These are phyloP conservation scores for Dioscorea zingiberensis DNA, from an alignment of 106 monocot species.

Conservation along the genomic window DNA sequence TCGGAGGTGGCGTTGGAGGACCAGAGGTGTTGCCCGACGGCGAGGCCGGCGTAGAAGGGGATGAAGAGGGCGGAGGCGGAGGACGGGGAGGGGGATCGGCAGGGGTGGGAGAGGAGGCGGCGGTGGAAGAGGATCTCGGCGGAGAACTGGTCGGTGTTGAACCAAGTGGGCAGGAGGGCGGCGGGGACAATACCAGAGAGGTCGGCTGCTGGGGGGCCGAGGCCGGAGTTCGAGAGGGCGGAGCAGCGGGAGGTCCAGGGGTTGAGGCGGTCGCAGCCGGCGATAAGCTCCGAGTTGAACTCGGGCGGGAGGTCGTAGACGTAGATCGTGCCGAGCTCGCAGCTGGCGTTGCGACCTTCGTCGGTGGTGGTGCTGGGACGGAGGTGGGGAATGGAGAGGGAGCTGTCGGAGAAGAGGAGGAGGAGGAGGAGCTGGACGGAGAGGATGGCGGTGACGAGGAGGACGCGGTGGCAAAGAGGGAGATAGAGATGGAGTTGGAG, in stretches of 20 bases:
- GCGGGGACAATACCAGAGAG: slow-evolving; percentile 44
- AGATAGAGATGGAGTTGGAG: not conserved
- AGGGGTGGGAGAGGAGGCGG: slow-evolving; percentile 57
- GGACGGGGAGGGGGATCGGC: slow-evolving; percentile 50
- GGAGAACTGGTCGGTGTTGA: slow-evolving; percentile 83
- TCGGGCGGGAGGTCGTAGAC: slow-evolving; percentile 76
- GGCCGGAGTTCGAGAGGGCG: slow-evolving; percentile 57
- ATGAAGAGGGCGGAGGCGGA: slow-evolving; percentile 73
- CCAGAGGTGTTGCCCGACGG: slow-evolving; percentile 70
- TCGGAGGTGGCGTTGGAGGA: slow-evolving; percentile 25
- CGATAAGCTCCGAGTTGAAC: slow-evolving; percentile 63
- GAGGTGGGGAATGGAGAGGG: not conserved
- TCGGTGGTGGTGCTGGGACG: slow-evolving; percentile 2
- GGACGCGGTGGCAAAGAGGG: not conserved
- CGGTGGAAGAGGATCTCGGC: slow-evolving; percentile 73
- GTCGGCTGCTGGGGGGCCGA: slow-evolving; percentile 38
- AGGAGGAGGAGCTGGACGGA: not conserved
- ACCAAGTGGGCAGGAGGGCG: slow-evolving; percentile 48
- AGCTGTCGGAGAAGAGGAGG: slow-evolving; percentile 8
- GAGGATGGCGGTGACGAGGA: not conserved
- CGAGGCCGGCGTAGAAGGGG: slow-evolving; percentile 90
- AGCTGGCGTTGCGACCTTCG: slow-evolving; percentile 5
- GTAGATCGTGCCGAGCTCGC: slow-evolving; percentile 39
- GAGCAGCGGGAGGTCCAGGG: slow-evolving; percentile 52
- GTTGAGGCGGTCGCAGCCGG: slow-evolving; percentile 29